Conservation (phyloP, 2,329 filamentous ascomycete genomes). For the Cladorrhinum sp. region DNA sequence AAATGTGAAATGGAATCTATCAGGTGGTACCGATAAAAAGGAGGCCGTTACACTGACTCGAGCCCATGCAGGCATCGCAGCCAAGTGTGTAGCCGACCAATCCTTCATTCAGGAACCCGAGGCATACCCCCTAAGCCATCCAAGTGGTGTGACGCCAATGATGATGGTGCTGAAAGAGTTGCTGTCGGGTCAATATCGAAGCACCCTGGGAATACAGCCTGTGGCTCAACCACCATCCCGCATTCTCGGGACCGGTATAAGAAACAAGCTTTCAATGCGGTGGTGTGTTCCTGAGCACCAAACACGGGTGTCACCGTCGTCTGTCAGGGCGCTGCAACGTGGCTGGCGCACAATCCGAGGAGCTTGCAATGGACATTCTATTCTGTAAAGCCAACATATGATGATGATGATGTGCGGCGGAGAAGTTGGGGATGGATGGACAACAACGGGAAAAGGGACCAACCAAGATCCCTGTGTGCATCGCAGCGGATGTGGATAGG, state of each 20-base stretch:
- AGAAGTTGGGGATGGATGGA: not conserved
- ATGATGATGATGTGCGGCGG: not conserved
- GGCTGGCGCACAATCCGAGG: not conserved
- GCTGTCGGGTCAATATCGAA: no score
- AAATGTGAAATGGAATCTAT: no score
- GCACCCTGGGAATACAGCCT: no score
- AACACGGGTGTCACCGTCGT: not conserved
- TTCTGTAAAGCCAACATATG: no score
- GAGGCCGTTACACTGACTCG: not conserved
- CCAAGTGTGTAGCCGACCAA: not conserved
- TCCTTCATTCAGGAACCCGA: not conserved
- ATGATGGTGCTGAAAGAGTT: not conserved
- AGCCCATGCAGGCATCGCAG: not conserved
- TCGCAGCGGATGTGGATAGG: not conserved
- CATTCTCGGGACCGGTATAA: no score
- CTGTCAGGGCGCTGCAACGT: not conserved
- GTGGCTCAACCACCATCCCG: no score
- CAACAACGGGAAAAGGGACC: not conserved
- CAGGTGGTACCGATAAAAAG: not conserved
- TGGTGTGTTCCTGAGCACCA: not conserved
- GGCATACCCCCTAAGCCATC: not conserved
- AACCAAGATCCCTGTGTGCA: not conserved
- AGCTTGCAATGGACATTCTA: no score
- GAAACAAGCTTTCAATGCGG: not conserved
- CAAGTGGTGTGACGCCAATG: not conserved